A percentile compares a stretch with the other conserved stretches of the same genome.
Evolutionary conservation across 1,139 yeast species (phyloP).

Genomic region (Citeromyces siamensis): DNA sequence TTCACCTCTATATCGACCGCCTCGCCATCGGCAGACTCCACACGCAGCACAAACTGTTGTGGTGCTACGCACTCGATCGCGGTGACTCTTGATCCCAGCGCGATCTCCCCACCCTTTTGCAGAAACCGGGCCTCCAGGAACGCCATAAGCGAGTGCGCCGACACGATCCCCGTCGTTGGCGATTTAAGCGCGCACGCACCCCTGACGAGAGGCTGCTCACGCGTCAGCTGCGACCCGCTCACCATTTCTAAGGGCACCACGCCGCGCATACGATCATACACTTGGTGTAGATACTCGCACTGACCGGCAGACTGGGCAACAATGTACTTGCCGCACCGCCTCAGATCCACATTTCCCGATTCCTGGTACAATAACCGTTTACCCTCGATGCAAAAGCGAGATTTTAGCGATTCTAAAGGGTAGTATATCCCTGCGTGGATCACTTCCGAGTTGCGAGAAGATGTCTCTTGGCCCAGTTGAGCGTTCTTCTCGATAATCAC

Average conservation of each 20-base stretch:
- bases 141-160: slow-evolving; percentile 65
- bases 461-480: slow-evolving; percentile 64
- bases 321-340: slow-evolving; percentile 76
- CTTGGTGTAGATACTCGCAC: slow-evolving; percentile 37
- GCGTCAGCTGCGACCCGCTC: slow-evolving; percentile 26
- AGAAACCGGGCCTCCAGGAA: slow-evolving; percentile 43
- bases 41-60: slow-evolving; percentile 18
- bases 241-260: slow-evolving; percentile 50
- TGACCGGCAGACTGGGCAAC: slow-evolving; percentile 70
- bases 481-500: slow-evolving; percentile 58
- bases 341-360: slow-evolving; percentile 39
- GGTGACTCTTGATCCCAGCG: slow-evolving; percentile 45
- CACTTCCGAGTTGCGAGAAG: slow-evolving; percentile 83
- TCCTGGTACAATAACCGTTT: slow-evolving; percentile 52
- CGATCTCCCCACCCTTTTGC: slow-evolving; percentile 52
- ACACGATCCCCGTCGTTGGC: slow-evolving; percentile 79
- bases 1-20: slow-evolving; percentile 24
- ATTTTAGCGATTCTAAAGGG: slow-evolving; percentile 55
- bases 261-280: slow-evolving; percentile 32
- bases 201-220: slow-evolving; percentile 49
- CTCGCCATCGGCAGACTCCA: slow-evolving; percentile 25
- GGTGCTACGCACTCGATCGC: slow-evolving; percentile 21
- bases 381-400: slow-evolving; percentile 62
- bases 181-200: slow-evolving; percentile 58
- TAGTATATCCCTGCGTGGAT: slow-evolving; percentile 87